phyloP scores from a whole-genome alignment of 2,329 filamentous ascomycete species.

The Colletotrichum sublineola region DNA sequence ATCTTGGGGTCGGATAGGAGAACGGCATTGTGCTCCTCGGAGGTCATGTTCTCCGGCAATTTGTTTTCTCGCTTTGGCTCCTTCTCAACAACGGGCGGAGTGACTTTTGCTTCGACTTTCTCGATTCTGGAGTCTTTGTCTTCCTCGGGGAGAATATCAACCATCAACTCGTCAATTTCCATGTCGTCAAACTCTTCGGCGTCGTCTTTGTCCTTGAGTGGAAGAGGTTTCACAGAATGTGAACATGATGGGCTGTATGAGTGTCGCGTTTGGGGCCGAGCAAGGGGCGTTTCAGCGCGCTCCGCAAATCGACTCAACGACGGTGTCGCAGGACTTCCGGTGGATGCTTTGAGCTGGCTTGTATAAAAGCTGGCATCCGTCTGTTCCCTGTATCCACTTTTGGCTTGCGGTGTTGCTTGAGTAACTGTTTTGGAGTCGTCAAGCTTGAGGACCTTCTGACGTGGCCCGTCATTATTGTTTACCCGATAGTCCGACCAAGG shows the following conservation, averaged over 20 bases:
- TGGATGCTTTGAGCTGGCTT: constrained; percentile 69
- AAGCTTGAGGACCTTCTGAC: constrained; percentile 81
- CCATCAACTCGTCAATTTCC: constrained; percentile 37
- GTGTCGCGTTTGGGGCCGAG: constrained; percentile 7
- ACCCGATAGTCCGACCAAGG: constrained; percentile 90
- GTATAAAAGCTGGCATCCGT: constrained; percentile 87
- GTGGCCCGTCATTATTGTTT: constrained; percentile 80
- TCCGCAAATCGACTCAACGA: constrained; percentile 48
- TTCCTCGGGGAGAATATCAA: constrained; percentile 30
- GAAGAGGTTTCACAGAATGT: constrained; percentile 29
- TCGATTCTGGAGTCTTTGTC: background rate
- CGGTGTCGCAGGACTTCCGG: constrained; percentile 46
- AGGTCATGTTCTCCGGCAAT: constrained; percentile 76
- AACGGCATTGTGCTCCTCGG: constrained; percentile 92
- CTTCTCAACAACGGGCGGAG: background rate
- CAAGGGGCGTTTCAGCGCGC: constrained; percentile 46
- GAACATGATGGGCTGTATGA: constrained; percentile 41
- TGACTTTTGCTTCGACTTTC: background rate
- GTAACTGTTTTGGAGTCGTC: constrained; percentile 75
- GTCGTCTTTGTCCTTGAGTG: constrained; percentile 26
- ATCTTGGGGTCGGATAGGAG: constrained; percentile 87
- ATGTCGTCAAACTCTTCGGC: constrained; percentile 41
- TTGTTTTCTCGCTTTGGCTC: constrained; percentile 37
- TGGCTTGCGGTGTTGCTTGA: constrained; percentile 70
- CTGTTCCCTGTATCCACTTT: constrained; percentile 82